phyloP scores from a whole-genome alignment of 306 rosid species.

The Alnus glutinosa region DNA sequence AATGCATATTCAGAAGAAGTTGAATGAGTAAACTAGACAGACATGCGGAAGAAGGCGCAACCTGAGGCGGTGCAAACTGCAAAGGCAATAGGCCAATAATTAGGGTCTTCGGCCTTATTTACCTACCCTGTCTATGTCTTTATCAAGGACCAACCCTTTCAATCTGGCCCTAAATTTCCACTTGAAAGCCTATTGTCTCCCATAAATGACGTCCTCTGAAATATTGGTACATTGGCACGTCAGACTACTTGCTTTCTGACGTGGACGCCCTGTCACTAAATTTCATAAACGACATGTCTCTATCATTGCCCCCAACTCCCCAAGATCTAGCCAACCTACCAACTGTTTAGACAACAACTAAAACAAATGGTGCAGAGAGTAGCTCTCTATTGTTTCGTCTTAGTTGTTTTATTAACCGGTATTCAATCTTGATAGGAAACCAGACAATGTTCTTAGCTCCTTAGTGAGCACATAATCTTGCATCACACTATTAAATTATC shows the following conservation, averaged over 20 bases:
- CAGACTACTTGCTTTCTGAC: not conserved
- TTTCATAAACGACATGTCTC: not conserved
- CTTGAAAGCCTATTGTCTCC: not conserved
- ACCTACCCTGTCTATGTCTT: constrained; percentile 17
- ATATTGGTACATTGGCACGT: not conserved
- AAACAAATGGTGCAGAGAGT: too few species aligned
- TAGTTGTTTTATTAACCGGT: too few species aligned
- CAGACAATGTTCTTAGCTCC: too few species aligned
- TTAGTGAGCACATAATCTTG: too few species aligned
- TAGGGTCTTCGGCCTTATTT: constrained; percentile 12
- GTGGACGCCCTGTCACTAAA: not conserved
- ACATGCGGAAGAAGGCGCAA: not conserved
- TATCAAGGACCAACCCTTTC: not conserved
- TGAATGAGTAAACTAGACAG: constrained; percentile 15
- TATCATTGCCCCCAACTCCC: not conserved
- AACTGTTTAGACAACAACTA: too few species aligned
- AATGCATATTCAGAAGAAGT: constrained; percentile 1
- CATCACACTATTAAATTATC: too few species aligned
- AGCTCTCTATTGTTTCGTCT: too few species aligned
- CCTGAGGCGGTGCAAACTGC: not conserved
- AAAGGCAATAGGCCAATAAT: constrained; percentile 9
- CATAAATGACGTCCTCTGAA: not conserved
- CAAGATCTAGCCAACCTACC: too few species aligned
- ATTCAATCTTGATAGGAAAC: too few species aligned
- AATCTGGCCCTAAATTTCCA: constrained; percentile 27